Evolutionary conservation across 345 rosid genomes (phyloP), one percentile per base, ranked within the genome.

Genomic region (Trapa bicornis): DNA sequence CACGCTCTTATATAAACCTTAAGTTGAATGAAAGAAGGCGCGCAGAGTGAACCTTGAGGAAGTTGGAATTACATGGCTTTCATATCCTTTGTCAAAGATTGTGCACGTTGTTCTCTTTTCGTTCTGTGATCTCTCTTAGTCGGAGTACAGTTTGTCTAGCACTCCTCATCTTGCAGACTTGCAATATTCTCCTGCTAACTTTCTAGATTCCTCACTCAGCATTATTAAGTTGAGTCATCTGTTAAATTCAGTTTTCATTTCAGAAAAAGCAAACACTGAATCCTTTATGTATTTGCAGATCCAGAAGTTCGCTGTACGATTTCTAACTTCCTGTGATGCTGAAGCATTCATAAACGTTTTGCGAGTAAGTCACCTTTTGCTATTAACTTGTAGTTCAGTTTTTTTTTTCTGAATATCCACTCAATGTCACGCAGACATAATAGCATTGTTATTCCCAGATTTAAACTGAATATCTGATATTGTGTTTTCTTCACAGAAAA

Each of bases 231-330:
- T 41, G 43, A 41, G 7, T 41, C 43, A 41, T 41, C 43, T 14
- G 22, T 15, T 15, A 15, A 50, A 14, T 3, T 16, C 22, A 15
- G 22, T 1, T 37, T 64, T 33, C 11, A 13, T 37, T 22, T 10
- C 33, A 35, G 8, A 54, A 54, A 54, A n/a, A 5, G 35, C 11
- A 54, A 54, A 22, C 6, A 32, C 63, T 33, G 41, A 16, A 42
- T 36, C 5, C 16, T 71, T 72, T 72, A 36, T 53, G 71, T 58
- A 47, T 68, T 76, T 79, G 66, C 96, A 93, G 96, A 75, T 88
- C 69, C 96, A 93, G 76, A 90, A 93, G 77, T 93, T 90, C 62
- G 94, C 90, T 50, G 37, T 88, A 67, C 82, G 85, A 66, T 93
- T 93, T 77, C 66, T 76, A 43, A 80, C 85, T 16, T 65, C 58